Base-by-base conservation (phyloP, 140 eudicot species). In the Flaveria floridana region DNA sequence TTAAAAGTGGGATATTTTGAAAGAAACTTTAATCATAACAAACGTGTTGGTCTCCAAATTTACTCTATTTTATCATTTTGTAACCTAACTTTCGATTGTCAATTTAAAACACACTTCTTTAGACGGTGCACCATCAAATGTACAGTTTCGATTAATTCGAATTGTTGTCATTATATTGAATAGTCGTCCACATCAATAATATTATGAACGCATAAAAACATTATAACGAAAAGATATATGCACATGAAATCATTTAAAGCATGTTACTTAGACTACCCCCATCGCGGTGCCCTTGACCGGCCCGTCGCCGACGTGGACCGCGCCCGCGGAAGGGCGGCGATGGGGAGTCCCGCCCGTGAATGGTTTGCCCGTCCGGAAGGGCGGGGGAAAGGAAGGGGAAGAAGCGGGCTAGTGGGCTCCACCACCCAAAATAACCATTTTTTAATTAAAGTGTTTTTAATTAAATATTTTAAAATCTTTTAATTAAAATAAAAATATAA, bases 1-100 rank as follows among this genome's bases (percentile, higher is more conserved):
- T 11, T 51, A 34, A 15, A 80, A 62, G 72, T 9, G 73, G 80
- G 68, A 75, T 48, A 21, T 61, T 13, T 48, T 53, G 77, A 69
- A 50, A 69, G 80, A 61, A 68, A 69, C 77, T 75, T 80, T 80
- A 74, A 80, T 68, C 34, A 75, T 75, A 75, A 68, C 63, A 80
- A 80, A 57, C 84, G 80, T 80, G 77, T 75, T 50, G 80, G 84
- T 80, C 80, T 75, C 69, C 37, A 59, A 74, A 52, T 59, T 37
- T 80, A 46, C 73, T 61, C 55, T 76, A 69, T 75, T 80, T 37
- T n/a, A 75, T 68, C 84, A 68, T 75, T 59, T 59, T 80, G 77
- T 41, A 80, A 68, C 80, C 84, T 68, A 75, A 80, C 77, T 68
- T 80, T 75, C n/a, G 46, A 50, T 69, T 23, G 42, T 75, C 77